Evolutionary conservation across 768 basidiomycete species (phyloP).

Genomic region (Boletus subcaerulescens): DNA sequence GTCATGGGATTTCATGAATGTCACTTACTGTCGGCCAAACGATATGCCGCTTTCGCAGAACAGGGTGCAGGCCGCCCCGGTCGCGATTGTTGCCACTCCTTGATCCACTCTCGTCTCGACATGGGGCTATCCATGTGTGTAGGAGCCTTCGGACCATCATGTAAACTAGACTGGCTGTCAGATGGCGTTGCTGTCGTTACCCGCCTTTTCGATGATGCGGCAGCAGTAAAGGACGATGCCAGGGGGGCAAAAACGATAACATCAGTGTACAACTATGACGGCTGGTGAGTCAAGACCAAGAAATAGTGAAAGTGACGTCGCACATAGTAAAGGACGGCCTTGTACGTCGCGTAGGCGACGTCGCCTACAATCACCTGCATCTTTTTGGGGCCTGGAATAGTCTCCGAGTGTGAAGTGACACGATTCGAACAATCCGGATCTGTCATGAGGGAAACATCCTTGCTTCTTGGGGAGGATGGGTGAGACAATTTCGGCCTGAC

Average conservation of each 20-base stretch:
- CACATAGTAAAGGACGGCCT: slow-evolving; percentile 76
- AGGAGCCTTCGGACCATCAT: slow-evolving; percentile 19
- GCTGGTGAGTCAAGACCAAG: slow-evolving; percentile 5
- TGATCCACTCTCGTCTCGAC: slow-evolving; percentile 67
- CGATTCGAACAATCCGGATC: slow-evolving; percentile 5
- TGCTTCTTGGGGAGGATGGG: slow-evolving; percentile 39
- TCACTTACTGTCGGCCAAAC: slow-evolving; percentile 77
- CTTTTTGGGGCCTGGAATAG: slow-evolving; percentile 47
- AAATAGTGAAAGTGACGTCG: slow-evolving; percentile 17
- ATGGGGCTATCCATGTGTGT: slow-evolving; percentile 25
- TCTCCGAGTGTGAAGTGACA: neutral
- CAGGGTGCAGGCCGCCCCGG: slow-evolving; percentile 67
- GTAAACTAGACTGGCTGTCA: slow-evolving; percentile 35
- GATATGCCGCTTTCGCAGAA: slow-evolving; percentile 81
- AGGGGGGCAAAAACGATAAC: slow-evolving; percentile 81
- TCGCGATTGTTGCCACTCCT: slow-evolving; percentile 59
- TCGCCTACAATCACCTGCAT: slow-evolving; percentile 52
- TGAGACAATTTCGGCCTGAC: slow-evolving; percentile 36
- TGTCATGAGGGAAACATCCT: slow-evolving; percentile 17
- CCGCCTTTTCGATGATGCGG: slow-evolving; percentile 18
- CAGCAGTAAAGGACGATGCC: slow-evolving; percentile 58
- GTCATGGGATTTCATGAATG: neutral
- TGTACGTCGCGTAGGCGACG: slow-evolving; percentile 61
- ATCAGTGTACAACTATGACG: slow-evolving; percentile 75
- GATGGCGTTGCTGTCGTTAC: slow-evolving; percentile 22